phyloP scores from a whole-genome alignment of 169 alveolate species.

The Babesia bigemina region DNA sequence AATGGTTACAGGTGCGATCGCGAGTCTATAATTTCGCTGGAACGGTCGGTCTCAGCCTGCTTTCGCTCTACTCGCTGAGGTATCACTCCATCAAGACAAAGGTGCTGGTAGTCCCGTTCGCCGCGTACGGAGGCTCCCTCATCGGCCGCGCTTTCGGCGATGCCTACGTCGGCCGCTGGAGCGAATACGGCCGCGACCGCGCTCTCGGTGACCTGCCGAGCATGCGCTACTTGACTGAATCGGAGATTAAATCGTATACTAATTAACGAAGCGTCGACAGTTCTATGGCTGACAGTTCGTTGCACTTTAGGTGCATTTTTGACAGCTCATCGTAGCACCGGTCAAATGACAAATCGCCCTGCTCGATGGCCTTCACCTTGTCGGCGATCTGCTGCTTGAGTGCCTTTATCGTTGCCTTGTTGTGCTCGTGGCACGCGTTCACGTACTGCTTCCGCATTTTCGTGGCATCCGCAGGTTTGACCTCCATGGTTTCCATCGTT shows the following conservation, averaged over 20 bases:
- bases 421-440: background rate
- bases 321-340: conserved; percentile 18
- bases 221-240: conserved; percentile 53
- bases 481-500: background rate
- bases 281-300: conserved; percentile 5
- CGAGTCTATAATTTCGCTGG: conserved; percentile 35
- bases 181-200: conserved; percentile 59
- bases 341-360: background rate
- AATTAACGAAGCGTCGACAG: conserved; percentile 10
- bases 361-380: conserved; percentile 4
- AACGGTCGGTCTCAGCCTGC: conserved; percentile 31
- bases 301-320: background rate
- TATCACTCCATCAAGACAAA: conserved; percentile 66
- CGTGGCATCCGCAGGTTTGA: background rate
- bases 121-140: conserved; percentile 46
- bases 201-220: conserved; percentile 67
- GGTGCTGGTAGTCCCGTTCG: conserved; percentile 60
- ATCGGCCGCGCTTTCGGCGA: conserved; percentile 60
- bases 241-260: conserved; percentile 28
- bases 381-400: conserved; percentile 6
- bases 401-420: background rate
- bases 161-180: conserved; percentile 59
- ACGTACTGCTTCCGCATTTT: background rate
- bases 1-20: conserved; percentile 33
- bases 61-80: conserved; percentile 45